Evolutionary conservation across 2,329 filamentous ascomycete genomes (phyloP), one percentile per base, ranked within the genome.

Genomic region (Dothistroma septosporum): DNA sequence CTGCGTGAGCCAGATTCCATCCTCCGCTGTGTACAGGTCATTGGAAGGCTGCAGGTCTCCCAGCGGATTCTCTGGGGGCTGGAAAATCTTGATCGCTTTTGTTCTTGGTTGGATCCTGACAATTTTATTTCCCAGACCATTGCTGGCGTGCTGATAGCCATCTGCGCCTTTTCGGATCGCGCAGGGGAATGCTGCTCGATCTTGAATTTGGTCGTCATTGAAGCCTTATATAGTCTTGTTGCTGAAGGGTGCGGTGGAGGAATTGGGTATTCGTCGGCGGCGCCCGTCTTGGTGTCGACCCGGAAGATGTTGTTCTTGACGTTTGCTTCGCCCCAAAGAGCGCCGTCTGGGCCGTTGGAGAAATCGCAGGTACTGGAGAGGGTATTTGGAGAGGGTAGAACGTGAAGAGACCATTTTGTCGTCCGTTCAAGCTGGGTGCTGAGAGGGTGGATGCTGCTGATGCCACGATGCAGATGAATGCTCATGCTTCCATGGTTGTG

Each of bases 41-140:
- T 70, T 69, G 50, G 69, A 68, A 0, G 64, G 64, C 19, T 66
- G 61, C 11, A 69, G 50, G 35, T 70, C 64, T 1, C 68, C 66
- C 0, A 55, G 21, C 4, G 66, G 64, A 52, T 66, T 69, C n/a
- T 61, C 44, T 4, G 44, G 52, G 19, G 10, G 50, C 33, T 60
- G 49, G 14, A 60, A 44, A 44, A 60, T 49, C 22, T 53, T 37
- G n/a, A 62, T 62, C 6, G 33, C 33, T 22, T 32, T 52, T 9
- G 56, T 56, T 2, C 16, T 41, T 2, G 64, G 64, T 41, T 65
- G 62, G 48, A 68, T 68, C 16, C 59, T 59, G 7, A 66, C 63
- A 16, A 70, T 63, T 32, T 70, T 66, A 54, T 69, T 70, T 9
- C 66, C 63, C 2, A 69, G 54, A 31, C 67, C 67, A 41, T 68